Evolutionary conservation across 192 early-diverging fungal species (phyloP).

Genomic region (Rhizophagus clarus): DNA sequence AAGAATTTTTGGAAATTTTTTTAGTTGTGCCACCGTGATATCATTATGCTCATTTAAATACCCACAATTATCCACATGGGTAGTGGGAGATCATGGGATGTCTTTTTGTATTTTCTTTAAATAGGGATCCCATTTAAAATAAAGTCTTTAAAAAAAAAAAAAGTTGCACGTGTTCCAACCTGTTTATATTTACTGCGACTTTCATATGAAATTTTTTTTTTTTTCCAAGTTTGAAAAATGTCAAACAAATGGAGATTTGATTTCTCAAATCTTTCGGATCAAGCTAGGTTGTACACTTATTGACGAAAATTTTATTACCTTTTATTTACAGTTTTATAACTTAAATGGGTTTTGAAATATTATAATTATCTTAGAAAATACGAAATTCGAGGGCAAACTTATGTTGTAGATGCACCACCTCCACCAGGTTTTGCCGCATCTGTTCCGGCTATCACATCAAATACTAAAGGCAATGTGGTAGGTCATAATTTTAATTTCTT

Average conservation of each 20-base stretch:
- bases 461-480: constrained; percentile 20
- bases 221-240: background rate
- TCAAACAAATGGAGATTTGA: constrained; percentile 31
- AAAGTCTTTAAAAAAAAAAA: too few species aligned
- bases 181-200: too few species aligned
- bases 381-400: constrained; percentile 1
- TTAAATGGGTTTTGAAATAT: background rate
- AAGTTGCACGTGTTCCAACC: too few species aligned
- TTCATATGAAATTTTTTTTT: background rate
- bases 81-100: too few species aligned
- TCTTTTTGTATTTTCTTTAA: too few species aligned
- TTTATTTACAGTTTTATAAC: background rate
- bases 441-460: background rate
- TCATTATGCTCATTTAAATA: too few species aligned
- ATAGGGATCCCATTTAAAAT: too few species aligned
- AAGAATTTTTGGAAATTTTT: too few species aligned
- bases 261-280: constrained; percentile 32
- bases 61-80: too few species aligned
- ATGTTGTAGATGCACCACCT: background rate
- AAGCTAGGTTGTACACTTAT: background rate
- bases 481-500: background rate
- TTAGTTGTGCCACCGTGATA: too few species aligned
- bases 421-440: constrained; percentile 22
- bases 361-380: background rate
- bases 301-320: background rate